phyloP scores from a whole-genome alignment of 306 rosid genomes.

The Bauhinia variegata region DNA sequence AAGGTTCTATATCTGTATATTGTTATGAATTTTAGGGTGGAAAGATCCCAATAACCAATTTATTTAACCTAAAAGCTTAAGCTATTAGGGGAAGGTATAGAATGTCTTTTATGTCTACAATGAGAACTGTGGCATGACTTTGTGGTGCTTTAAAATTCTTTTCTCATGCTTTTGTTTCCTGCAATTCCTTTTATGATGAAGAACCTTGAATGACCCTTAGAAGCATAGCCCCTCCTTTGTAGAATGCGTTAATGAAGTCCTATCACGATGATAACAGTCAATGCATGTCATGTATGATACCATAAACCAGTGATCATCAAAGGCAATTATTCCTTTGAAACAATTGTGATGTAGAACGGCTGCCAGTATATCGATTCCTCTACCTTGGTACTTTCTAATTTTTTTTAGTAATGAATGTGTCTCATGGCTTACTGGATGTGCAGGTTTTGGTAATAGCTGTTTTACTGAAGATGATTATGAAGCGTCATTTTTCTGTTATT shows the following conservation, averaged over 20 bases:
- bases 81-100: background rate
- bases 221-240: background rate
- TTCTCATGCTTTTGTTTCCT: background rate
- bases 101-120: background rate
- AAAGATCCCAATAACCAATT: background rate
- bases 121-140: background rate
- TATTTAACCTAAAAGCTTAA: background rate
- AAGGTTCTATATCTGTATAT: background rate
- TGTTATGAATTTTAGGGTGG: background rate
- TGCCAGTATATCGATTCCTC: too few species aligned
- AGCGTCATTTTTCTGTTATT: slow-evolving; percentile 85
- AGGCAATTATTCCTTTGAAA: slow-evolving; percentile 12
- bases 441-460: slow-evolving; percentile 99
- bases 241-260: background rate
- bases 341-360: background rate
- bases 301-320: background rate
- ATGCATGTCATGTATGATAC: background rate
- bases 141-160: background rate
- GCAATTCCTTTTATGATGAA: background rate
- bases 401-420: background rate
- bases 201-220: background rate
- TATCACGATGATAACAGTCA: background rate
- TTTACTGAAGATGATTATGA: slow-evolving; percentile 89
- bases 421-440: slow-evolving; percentile 39
- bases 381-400: too few species aligned